Evolutionary conservation across 169 alveolate genomes (phyloP).

Genomic region (Babesia ovata): DNA sequence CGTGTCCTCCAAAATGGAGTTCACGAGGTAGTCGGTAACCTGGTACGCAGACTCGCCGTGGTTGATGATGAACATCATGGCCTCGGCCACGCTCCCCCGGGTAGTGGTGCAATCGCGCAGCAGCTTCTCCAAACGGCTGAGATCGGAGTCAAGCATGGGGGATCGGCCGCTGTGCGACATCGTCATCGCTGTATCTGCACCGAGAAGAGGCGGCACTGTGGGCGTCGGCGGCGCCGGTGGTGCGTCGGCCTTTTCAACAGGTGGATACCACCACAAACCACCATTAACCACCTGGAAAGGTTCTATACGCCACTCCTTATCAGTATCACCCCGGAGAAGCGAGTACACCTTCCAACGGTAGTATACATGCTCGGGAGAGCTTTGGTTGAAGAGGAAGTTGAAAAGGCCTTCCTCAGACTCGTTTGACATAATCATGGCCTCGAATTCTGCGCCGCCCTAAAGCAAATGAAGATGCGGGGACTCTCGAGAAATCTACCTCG

Average conservation of each 20-base stretch:
- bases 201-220: no score
- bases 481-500: constrained; percentile 9
- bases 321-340: constrained; percentile 50
- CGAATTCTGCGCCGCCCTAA: constrained; percentile 56
- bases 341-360: constrained; percentile 72
- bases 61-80: constrained; percentile 63
- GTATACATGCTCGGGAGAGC: constrained; percentile 60
- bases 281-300: constrained; percentile 29
- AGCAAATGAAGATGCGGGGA: neutral
- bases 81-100: constrained; percentile 42
- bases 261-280: constrained; percentile 53
- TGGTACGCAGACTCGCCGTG: constrained; percentile 68
- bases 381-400: constrained; percentile 31
- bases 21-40: constrained; percentile 46
- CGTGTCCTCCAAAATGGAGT: constrained; percentile 25
- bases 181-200: neutral
- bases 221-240: neutral
- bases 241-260: neutral
- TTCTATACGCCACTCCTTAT: constrained; percentile 21
- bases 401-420: constrained; percentile 53
- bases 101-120: constrained; percentile 10
- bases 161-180: constrained; percentile 37
- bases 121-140: constrained; percentile 10
- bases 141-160: constrained; percentile 20
- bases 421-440: constrained; percentile 30